Base-by-base conservation (phyloP, 306 rosid genomes). In the Inga laurina region DNA sequence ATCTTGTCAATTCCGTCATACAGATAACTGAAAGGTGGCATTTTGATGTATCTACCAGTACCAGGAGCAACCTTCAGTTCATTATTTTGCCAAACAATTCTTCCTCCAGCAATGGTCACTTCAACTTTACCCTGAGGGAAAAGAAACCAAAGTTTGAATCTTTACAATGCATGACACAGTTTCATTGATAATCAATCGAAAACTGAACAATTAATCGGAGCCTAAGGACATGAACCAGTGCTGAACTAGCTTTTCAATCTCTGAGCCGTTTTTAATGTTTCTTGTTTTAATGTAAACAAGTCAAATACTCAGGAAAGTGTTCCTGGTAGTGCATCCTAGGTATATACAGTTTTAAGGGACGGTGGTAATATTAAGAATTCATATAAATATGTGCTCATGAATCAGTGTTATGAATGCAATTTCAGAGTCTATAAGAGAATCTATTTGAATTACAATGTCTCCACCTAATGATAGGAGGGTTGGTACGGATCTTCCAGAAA, bases 31-130 rank as follows among this genome's bases (percentile, higher is more conserved):
- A 79, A 95, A 76, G 99, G 96, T 44, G 85, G 88, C 93, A 85
- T 88, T 86, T 91, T 80, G 81, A 93, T 83, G 83, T 95, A 92
- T 89, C 84, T 92, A 39, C 97, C 97, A 37, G 91, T 85, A 62
- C 94, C 97, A 34, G 97, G 94, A 88, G 84, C 88, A 78, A 91
- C 90, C 81, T 87, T 92, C 82, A 95, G 89, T 84, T 92, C 90
- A 82, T 92, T 81, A 52, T 93, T 92, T 90, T 93, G 90, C 98
- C 98, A 95, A 73, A 93, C 98, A 82, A 95, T 79, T 91, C 91
- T 88, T 90, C 98, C 98, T 78, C 97, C 92, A 64, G 96, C 82
- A 82, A 95, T 88, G 74, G 98, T 93, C 74, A 93, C 98, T 90
- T 93, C 98, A 81, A 95, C 83, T 83, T 93, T 95, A 39, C 98